phyloP scores from a whole-genome alignment of 352 stramenopile genomes.

The Pythium brassicae region DNA sequence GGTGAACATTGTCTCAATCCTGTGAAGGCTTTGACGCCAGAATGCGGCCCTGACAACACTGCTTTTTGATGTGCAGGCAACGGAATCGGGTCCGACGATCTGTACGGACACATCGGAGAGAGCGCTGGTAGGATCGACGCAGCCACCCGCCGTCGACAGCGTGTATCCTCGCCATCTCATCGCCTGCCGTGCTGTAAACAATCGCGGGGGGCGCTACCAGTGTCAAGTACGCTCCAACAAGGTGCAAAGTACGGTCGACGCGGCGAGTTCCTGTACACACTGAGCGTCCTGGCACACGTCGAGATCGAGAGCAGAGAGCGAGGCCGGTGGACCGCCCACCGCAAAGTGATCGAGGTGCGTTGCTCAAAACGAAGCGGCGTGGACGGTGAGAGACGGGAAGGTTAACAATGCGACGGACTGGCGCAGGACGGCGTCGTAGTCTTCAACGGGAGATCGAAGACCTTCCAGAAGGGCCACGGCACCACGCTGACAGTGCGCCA shows the following conservation, averaged over 20 bases:
- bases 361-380: not conserved
- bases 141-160: not conserved
- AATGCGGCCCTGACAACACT: not conserved
- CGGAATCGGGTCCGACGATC: conserved; percentile 44
- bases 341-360: conserved; percentile 66
- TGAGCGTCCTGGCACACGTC: conserved; percentile 37
- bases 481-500: conserved; percentile 41
- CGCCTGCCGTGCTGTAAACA: too few species aligned
- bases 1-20: conserved; percentile 26
- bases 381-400: not conserved
- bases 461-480: conserved; percentile 30
- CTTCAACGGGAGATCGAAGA: conserved; percentile 50
- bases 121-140: conserved; percentile 23
- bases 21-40: not conserved
- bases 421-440: conserved; percentile 42
- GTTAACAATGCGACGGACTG: not conserved
- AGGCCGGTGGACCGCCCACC: conserved; percentile 50
- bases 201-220: not conserved
- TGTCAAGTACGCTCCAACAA: not conserved
- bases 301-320: conserved; percentile 63
- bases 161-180: conserved; percentile 17
- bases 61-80: conserved; percentile 49
- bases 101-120: conserved; percentile 49
- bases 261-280: conserved; percentile 49
- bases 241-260: conserved; percentile 30